Conservation (phyloP, 1,139 yeast genomes). For the Eremothecium cymbalariae region DNA sequence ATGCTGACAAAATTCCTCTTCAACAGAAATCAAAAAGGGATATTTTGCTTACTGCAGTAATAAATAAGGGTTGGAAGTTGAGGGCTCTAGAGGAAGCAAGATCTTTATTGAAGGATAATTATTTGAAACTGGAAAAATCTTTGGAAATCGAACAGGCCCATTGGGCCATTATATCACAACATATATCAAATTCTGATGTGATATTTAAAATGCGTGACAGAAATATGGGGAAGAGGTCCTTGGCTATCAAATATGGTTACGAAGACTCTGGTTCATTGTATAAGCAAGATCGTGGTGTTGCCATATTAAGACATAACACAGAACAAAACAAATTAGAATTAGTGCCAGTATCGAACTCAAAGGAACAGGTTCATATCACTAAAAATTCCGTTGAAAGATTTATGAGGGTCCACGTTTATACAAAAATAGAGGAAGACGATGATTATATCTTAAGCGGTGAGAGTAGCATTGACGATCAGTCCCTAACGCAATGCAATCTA, state of each 20-base stretch:
- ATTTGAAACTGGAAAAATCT: constrained; percentile 45
- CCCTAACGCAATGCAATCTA: constrained; percentile 14
- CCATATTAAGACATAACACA: constrained; percentile 43
- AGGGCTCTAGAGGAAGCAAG: constrained; percentile 57
- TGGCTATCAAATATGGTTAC: constrained; percentile 84
- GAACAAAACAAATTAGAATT: constrained; percentile 35
- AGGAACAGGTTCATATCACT: constrained; percentile 8
- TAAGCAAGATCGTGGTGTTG: constrained; percentile 62
- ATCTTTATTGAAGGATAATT: constrained; percentile 43
- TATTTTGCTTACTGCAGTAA: constrained; percentile 18
- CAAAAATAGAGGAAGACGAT: constrained; percentile 48
- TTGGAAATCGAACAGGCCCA: constrained; percentile 57
- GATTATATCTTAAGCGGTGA: constrained; percentile 37
- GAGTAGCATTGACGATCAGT: constrained; percentile 18
- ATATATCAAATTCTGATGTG: constrained; percentile 55
- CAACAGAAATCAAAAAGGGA: constrained; percentile 18
- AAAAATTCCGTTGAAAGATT: constrained; percentile 27
- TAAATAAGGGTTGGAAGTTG: constrained; percentile 83
- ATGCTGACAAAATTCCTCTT: constrained; percentile 47
- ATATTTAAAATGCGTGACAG: constrained; percentile 59
- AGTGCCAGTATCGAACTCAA: constrained; percentile 30
- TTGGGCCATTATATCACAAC: constrained; percentile 49
- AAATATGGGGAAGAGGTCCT: constrained; percentile 38
- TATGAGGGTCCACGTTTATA: constrained; percentile 46
- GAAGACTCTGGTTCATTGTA: constrained; percentile 83